Evolutionary conservation across 371 early-diverging fungal species (phyloP).

Genomic region (Mucor piriformis): DNA sequence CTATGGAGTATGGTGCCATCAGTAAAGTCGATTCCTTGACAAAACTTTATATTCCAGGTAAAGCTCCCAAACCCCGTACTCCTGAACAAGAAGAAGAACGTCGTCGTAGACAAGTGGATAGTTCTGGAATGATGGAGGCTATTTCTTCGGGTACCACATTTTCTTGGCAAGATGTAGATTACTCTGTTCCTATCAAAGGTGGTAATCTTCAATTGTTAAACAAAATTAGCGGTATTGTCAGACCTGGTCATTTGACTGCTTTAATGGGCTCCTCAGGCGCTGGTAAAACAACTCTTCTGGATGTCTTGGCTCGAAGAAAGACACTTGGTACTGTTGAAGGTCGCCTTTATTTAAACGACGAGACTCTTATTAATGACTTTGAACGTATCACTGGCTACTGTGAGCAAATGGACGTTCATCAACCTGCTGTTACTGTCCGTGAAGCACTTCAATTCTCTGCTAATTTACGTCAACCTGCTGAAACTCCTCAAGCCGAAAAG

Average conservation of each 20-base stretch:
- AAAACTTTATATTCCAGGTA: slow-evolving; percentile 54
- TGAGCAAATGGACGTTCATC: slow-evolving; percentile 80
- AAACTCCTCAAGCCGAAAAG: slow-evolving; percentile 56
- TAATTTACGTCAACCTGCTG: slow-evolving; percentile 58
- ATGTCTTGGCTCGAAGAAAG: slow-evolving; percentile 80
- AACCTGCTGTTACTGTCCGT: slow-evolving; percentile 61
- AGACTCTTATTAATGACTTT: slow-evolving; percentile 55
- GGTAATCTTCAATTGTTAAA: slow-evolving; percentile 54
- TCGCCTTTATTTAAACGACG: slow-evolving; percentile 62
- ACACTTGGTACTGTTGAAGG: slow-evolving; percentile 77
- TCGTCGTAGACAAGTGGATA: slow-evolving; percentile 11
- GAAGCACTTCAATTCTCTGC: slow-evolving; percentile 74
- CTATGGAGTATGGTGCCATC: slow-evolving; percentile 52
- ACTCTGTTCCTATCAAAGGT: slow-evolving; percentile 60
- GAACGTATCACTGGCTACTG: slow-evolving; percentile 74
- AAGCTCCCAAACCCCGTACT: slow-evolving; percentile 26
- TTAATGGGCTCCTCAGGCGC: slow-evolving; percentile 87
- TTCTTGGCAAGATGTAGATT: slow-evolving; percentile 59
- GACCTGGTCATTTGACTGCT: slow-evolving; percentile 72
- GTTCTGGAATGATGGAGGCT: slow-evolving; percentile 32
- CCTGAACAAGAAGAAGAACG: slow-evolving; percentile 6
- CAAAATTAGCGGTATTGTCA: slow-evolving; percentile 52
- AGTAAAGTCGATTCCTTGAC: slow-evolving; percentile 51
- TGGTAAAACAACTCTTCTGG: slow-evolving; percentile 89
- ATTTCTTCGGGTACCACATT: slow-evolving; percentile 51